phyloP scores from a whole-genome alignment of 73 alveolate species.

The Blepharisma japonicum region DNA sequence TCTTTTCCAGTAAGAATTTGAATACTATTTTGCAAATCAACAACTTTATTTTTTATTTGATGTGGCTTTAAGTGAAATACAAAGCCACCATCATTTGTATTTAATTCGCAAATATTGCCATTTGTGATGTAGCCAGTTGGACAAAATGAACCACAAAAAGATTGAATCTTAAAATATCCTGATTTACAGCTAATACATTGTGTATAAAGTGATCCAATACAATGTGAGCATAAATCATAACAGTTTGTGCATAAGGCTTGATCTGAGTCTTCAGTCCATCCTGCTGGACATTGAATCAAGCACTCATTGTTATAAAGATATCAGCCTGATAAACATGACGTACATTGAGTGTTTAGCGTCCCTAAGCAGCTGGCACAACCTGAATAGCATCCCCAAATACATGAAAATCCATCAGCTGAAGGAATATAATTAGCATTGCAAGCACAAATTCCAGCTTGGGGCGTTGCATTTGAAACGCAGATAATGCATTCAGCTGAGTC shows the following conservation, averaged over 20 bases:
- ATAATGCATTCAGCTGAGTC: background rate
- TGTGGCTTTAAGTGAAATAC: background rate
- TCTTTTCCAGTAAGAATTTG: background rate
- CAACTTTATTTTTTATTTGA: background rate
- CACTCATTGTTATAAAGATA: background rate
- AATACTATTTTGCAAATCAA: background rate
- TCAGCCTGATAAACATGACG: background rate
- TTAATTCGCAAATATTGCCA: background rate
- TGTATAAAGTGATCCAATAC: background rate
- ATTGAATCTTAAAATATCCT: background rate
- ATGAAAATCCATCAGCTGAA: background rate
- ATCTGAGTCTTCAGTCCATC: background rate
- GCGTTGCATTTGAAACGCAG: conserved; percentile 23
- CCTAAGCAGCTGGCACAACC: background rate
- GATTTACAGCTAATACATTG: background rate
- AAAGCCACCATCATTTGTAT: background rate
- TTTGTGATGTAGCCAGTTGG: conserved; percentile 2
- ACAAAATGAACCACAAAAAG: background rate
- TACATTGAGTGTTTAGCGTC: background rate
- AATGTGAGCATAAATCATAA: background rate
- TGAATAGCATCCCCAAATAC: background rate
- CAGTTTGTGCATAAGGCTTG: background rate
- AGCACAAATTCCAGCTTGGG: background rate
- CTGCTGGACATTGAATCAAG: background rate
- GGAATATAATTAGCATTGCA: background rate